Conservation (phyloP, 2,329 filamentous ascomycete species). For the Lithohypha guttulata region DNA sequence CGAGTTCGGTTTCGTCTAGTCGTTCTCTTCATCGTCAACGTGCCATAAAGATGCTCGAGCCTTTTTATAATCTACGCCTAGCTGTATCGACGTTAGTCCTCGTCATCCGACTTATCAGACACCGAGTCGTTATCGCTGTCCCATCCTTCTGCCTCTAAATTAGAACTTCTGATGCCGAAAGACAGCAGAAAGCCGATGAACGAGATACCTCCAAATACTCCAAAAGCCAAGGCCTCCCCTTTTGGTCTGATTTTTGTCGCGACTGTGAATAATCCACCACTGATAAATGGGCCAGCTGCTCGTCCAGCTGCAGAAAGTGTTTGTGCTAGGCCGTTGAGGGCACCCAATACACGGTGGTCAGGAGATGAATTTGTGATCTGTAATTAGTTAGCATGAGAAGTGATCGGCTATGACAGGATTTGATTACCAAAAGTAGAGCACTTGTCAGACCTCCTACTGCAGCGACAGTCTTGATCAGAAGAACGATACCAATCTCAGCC, state of each 20-base stretch:
- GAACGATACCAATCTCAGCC: constrained; percentile 63
- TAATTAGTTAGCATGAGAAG: constrained; percentile 1
- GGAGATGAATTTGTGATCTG: constrained; percentile 91
- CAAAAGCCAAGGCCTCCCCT: constrained; percentile 77
- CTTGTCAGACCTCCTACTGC: constrained; percentile 83
- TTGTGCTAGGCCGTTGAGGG: constrained; percentile 86
- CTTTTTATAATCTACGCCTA: no score
- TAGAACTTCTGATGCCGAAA: constrained; percentile 60
- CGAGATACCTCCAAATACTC: constrained; percentile 72
- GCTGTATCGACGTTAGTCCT: no score
- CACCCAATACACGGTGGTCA: constrained; percentile 73
- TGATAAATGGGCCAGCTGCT: constrained; percentile 77
- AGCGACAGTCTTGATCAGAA: constrained; percentile 83
- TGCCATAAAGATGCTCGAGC: no score
- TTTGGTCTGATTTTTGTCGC: constrained; percentile 63
- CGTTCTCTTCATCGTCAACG: no score
- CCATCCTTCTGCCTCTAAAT: constrained; percentile 49
- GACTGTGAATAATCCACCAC: constrained; percentile 74
- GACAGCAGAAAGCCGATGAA: constrained; percentile 71
- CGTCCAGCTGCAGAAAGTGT: constrained; percentile 84
- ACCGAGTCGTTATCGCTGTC: constrained; percentile 31
- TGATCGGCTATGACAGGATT: constrained; percentile 24
- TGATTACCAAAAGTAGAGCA: constrained; percentile 72
- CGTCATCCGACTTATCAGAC: constrained; percentile 37
- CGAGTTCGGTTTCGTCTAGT: no score